A percentile compares a stretch with the other conserved stretches of the same genome.
Evolutionary conservation across 768 basidiomycete genomes (phyloP).

Genomic region (Rhodosporidiobolus sp.): DNA sequence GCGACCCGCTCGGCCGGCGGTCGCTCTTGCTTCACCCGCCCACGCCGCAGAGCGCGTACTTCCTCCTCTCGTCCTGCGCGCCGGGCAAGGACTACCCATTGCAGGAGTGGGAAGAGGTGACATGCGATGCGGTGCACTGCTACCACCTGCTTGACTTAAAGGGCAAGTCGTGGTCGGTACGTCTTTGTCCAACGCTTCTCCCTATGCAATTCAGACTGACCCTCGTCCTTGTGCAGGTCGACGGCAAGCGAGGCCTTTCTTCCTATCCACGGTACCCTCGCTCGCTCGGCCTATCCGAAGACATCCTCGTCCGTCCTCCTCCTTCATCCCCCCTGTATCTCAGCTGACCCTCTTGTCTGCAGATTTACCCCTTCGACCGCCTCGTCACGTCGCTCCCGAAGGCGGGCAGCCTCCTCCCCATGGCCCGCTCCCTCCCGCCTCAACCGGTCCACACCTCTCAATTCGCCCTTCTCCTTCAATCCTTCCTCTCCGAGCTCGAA

Average conservation of each 20-base stretch:
- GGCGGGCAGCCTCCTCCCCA: conserved; percentile 2
- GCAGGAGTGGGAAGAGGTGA: conserved; percentile 53
- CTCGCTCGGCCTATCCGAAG: neutral
- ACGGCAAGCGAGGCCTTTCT: conserved; percentile 1
- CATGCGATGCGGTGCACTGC: conserved; percentile 13
- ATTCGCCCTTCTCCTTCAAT: conserved; percentile 43
- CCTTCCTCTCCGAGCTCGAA: conserved; percentile 34
- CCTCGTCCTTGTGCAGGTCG: neutral
- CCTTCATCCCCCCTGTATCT: fast-evolving
- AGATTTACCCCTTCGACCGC: conserved; percentile 39
- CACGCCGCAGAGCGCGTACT: conserved; percentile 54
- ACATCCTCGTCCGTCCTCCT: conserved; percentile 9
- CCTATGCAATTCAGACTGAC: no score
- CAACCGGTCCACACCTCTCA: conserved; percentile 8
- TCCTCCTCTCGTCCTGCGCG: conserved; percentile 68
- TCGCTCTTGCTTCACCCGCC: conserved; percentile 74
- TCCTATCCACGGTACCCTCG: conserved; percentile 12
- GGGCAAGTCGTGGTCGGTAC: conserved; percentile 13
- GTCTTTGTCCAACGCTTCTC: neutral
- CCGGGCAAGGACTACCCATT: conserved; percentile 58
- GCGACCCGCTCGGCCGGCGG: conserved; percentile 80
- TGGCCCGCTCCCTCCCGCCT: neutral
- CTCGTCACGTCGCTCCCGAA: conserved; percentile 45
- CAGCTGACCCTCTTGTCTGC: neutral
- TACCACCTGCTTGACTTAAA: conserved; percentile 6